These are phyloP conservation scores for Verticillium albo-atrum DNA, from an alignment of 2,329 filamentous ascomycete genomes.

Conservation along the genomic window DNA sequence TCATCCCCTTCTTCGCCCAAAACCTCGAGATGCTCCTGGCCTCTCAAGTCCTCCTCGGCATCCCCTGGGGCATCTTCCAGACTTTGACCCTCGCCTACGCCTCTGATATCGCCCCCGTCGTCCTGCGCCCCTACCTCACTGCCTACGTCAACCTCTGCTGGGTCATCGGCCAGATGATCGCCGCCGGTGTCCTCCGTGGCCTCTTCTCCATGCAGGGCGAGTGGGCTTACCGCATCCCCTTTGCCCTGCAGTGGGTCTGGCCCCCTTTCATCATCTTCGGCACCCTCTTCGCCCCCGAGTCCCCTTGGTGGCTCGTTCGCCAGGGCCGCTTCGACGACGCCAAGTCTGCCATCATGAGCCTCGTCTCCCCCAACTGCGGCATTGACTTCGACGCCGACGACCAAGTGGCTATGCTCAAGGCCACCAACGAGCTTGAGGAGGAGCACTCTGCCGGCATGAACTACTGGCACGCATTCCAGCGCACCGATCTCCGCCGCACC, in stretches of 20 bases:
- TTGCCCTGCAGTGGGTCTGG: conserved; percentile 49
- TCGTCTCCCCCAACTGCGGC: conserved; percentile 32
- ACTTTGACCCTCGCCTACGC: conserved; percentile 49
- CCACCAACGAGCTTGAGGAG: conserved; percentile 48
- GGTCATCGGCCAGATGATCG: conserved; percentile 49
- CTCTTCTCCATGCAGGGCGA: conserved; percentile 32
- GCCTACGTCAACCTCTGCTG: conserved; percentile 54
- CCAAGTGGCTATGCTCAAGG: conserved; percentile 47
- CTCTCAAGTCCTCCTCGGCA: conserved; percentile 41
- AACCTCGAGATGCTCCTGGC: conserved; percentile 40
- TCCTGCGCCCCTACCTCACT: conserved; percentile 47
- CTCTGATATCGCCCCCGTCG: conserved; percentile 44
- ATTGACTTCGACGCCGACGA: conserved; percentile 38
- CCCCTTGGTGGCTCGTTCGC: conserved; percentile 48
- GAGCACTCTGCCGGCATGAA: conserved; percentile 33
- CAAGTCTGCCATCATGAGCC: conserved; percentile 32
- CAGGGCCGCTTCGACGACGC: conserved; percentile 36
- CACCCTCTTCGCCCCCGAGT: conserved; percentile 44
- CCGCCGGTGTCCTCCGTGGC: conserved; percentile 40
- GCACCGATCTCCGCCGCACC: conserved; percentile 46
- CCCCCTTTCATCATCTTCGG: conserved; percentile 40
- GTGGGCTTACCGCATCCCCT: conserved; percentile 47
- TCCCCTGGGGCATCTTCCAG: conserved; percentile 50
- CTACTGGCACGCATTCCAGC: conserved; percentile 49
- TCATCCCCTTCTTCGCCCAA: conserved; percentile 48